These are phyloP conservation scores for Starmerella sirachaensis DNA, from an alignment of 805 yeast species.

Conservation along the genomic window DNA sequence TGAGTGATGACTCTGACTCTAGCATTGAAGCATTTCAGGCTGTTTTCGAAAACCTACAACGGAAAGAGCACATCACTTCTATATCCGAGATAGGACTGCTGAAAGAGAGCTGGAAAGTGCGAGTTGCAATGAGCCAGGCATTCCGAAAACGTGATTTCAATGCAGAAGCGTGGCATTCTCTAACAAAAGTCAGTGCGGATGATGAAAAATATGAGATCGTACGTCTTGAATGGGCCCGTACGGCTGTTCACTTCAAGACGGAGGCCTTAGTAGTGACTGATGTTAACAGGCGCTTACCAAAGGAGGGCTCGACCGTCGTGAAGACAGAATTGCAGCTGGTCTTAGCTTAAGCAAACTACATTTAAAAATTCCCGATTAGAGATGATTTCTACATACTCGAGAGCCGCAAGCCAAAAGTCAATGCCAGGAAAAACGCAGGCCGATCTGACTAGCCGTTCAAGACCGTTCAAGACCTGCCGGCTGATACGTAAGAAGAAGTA, in stretches of 20 bases:
- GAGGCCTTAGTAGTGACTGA: background rate
- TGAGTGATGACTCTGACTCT: constrained; percentile 27
- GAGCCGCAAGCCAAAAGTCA: no score
- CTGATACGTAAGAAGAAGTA: no score
- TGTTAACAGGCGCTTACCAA: background rate
- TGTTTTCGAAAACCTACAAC: background rate
- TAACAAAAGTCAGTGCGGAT: constrained; percentile 11
- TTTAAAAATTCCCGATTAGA: background rate
- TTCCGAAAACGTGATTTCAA: constrained; percentile 21
- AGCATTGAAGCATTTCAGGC: constrained; percentile 15
- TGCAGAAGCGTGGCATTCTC: constrained; percentile 9
- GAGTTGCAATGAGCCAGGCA: constrained; percentile 36
- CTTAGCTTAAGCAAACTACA: background rate
- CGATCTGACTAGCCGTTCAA: no score
- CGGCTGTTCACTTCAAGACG: constrained; percentile 25
- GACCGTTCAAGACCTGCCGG: no score
- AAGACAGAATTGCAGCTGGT: background rate
- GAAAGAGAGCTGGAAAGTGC: constrained; percentile 48
- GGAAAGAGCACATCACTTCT: background rate
- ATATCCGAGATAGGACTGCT: constrained; percentile 24
- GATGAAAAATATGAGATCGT: constrained; percentile 39
- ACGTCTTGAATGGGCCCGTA: constrained; percentile 37
- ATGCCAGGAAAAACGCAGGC: no score
- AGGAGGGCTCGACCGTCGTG: constrained; percentile 5
- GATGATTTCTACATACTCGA: no score